Evolutionary conservation across 805 yeast species (phyloP).

Genomic region (Candida golubevii): DNA sequence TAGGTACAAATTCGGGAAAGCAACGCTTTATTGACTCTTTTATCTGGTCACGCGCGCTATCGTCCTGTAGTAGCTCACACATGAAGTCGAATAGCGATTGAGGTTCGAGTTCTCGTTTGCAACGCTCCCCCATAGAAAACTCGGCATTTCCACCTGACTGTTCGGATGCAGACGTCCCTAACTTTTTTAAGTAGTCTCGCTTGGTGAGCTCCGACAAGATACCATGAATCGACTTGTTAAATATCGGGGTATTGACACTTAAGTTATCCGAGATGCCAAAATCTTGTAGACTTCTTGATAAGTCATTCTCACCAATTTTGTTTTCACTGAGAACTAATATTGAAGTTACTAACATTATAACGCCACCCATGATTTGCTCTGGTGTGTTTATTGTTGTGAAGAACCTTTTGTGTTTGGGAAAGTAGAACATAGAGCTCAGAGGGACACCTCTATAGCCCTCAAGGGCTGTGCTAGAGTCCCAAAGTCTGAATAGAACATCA

Average conservation of each 20-base stretch:
- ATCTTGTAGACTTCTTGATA: conserved; percentile 18
- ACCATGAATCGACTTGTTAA: conserved; percentile 20
- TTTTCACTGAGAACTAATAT: conserved; percentile 31
- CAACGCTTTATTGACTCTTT: conserved; percentile 19
- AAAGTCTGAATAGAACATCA: conserved; percentile 24
- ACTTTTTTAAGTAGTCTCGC: conserved; percentile 26
- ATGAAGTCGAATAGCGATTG: conserved; percentile 24
- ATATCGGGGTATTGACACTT: conserved; percentile 18
- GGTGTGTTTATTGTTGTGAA: conserved; percentile 20
- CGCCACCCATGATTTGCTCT: conserved; percentile 30
- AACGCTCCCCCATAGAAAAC: conserved; percentile 31
- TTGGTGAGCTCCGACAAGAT: conserved; percentile 25
- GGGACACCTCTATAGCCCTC: neutral
- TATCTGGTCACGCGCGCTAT: conserved; percentile 20
- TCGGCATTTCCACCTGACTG: conserved; percentile 15
- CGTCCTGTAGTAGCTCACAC: conserved; percentile 14
- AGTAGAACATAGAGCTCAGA: conserved; percentile 11
- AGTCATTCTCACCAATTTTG: conserved; percentile 24
- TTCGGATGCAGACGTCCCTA: conserved; percentile 13
- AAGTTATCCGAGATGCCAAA: conserved; percentile 25
- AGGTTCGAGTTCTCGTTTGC: conserved; percentile 31
- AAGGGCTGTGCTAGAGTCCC: conserved; percentile 11
- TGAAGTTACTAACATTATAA: conserved; percentile 26
- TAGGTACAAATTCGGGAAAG: conserved; percentile 10
- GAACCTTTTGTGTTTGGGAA: conserved; percentile 19